Base-by-base conservation (phyloP, 495 filamentous ascomycete genomes). In the Tuber calosporum region DNA sequence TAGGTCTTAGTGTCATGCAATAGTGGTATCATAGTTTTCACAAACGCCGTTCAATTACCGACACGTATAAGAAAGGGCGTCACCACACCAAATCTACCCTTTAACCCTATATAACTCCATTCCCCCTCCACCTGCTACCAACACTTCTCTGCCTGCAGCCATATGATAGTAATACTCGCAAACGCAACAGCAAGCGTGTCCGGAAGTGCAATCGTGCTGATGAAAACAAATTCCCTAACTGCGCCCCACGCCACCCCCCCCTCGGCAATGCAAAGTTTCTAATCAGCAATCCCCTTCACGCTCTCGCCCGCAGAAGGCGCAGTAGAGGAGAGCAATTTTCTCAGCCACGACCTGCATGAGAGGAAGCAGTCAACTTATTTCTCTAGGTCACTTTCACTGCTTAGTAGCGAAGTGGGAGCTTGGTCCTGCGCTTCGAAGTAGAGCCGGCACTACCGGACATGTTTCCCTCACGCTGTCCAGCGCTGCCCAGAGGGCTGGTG, bases 181-280 rank as follows among this genome's bases (percentile, higher is more conserved):
- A 80, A n/a, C 69, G 78, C 72, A 40, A 80, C 78, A 13, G 78
- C 79, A 19, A 80, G 36, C 3, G 71, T 78, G 71, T 76, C 79
- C 66, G 78, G 78, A 40, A 80, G 36, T 34, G 79, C 75, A 71
- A 81, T 78, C 2, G 78, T 76, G 26, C 58, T 71, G 20, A 79
- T 72, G 72, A 79, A 69, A 66, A 38, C n/a, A n/a, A 77, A 78
- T 42, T 80, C 79, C 17, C 79, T 66, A 67, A 75, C 70, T 11
- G 72, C 75, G 22, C 69, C 74, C 79, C 75, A 75, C 77, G 69
- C 39, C 22, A 40, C 17, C 53, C 26, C 17, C 69, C 9, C 38
- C 9, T 20, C 3, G 6, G 22, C 15, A 36, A 48, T 20, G n/a
- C 13, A 11, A 66, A 43, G n/a, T 43, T 30, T 26, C 68, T 38